phyloP scores from a whole-genome alignment of 768 basidiomycete species.

The Clitopilus hobsonii region DNA sequence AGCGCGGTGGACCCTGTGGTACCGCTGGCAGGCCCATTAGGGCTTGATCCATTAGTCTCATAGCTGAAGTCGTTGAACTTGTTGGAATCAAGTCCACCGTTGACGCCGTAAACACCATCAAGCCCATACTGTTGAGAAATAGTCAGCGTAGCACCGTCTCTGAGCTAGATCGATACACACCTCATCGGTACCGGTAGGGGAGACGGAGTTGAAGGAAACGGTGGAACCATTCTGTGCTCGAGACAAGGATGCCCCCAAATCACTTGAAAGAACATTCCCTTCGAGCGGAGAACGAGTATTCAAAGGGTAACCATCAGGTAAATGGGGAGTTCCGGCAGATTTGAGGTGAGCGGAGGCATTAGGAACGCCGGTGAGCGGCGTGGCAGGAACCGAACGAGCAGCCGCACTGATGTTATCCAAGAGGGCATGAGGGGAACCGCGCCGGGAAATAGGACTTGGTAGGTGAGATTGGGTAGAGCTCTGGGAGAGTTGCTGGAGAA shows the following conservation, averaged over 20 bases:
- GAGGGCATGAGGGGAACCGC: constrained; percentile 67
- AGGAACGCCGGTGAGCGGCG: constrained; percentile 60
- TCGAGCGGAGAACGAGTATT: constrained; percentile 61
- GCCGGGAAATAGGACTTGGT: constrained; percentile 55
- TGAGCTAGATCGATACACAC: constrained; percentile 29
- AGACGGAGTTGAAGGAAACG: constrained; percentile 52
- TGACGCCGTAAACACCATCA: constrained; percentile 51
- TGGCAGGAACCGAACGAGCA: constrained; percentile 80
- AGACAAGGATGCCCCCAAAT: constrained; percentile 71
- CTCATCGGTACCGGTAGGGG: constrained; percentile 48
- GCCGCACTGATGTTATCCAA: constrained; percentile 56
- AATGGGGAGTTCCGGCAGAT: constrained; percentile 65
- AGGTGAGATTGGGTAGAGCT: constrained; percentile 28
- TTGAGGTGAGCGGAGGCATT: constrained; percentile 50
- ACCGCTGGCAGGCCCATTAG: constrained; percentile 23
- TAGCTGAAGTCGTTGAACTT: constrained; percentile 57
- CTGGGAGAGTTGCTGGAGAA: constrained; percentile 59
- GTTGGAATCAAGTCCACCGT: constrained; percentile 43
- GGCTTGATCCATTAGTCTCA: constrained; percentile 31
- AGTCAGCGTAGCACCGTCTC: constrained; percentile 7
- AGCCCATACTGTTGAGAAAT: constrained; percentile 46
- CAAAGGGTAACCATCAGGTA: constrained; percentile 52
- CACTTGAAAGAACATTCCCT: constrained; percentile 41
- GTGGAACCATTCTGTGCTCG: constrained; percentile 58
- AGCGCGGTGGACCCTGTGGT: constrained; percentile 67